phyloP scores from a whole-genome alignment of 139 green algal species.

The Nannochloris sp. region DNA sequence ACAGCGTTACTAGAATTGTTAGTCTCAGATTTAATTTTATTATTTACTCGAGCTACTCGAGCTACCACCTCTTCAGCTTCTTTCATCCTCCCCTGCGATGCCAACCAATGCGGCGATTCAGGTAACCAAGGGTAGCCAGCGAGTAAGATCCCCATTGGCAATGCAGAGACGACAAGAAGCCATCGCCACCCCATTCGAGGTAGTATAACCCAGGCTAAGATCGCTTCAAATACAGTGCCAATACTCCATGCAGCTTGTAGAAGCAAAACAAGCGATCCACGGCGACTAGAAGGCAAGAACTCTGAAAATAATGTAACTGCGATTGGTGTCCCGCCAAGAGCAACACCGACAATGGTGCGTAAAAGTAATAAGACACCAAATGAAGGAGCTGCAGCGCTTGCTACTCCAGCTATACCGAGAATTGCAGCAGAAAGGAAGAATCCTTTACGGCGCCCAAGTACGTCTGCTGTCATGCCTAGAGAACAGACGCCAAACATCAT shows the following conservation, averaged over 20 bases:
- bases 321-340: constrained; percentile 59
- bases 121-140: constrained; percentile 58
- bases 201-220: constrained; percentile 64
- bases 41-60: constrained; percentile 37
- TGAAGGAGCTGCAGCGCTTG: constrained; percentile 40
- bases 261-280: constrained; percentile 49
- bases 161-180: constrained; percentile 43
- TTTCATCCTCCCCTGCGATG: constrained; percentile 10
- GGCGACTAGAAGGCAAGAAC: constrained; percentile 42
- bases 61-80: constrained; percentile 45
- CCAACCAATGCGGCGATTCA: constrained; percentile 64
- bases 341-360: constrained; percentile 52
- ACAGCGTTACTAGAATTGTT: neutral
- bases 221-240: constrained; percentile 56
- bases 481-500: constrained; percentile 66
- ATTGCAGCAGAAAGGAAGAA: constrained; percentile 48
- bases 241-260: constrained; percentile 70
- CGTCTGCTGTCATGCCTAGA: constrained; percentile 57
- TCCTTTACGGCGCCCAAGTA: constrained; percentile 32
- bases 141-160: constrained; percentile 44
- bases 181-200: constrained; percentile 54
- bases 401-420: constrained; percentile 41
- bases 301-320: constrained; percentile 64
- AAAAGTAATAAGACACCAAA: constrained; percentile 45
- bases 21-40: constrained; percentile 17